These are phyloP conservation scores for Dissophora globulifera DNA, from an alignment of 192 early-diverging fungal genomes.

Conservation along the genomic window DNA sequence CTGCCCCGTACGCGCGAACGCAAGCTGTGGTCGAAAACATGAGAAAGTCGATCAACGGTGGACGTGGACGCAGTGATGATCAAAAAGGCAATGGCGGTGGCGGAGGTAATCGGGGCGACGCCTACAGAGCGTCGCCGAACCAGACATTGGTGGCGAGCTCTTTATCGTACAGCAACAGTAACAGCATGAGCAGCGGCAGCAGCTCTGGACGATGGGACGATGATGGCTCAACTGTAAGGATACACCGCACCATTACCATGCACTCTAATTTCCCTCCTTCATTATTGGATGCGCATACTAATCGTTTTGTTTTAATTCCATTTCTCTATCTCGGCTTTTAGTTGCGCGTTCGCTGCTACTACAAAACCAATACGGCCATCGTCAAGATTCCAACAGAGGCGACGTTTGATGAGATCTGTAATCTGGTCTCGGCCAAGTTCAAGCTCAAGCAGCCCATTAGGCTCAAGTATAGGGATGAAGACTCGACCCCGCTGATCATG, in stretches of 20 bases:
- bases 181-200: no score
- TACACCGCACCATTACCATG: no score
- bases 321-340: no score
- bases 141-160: no score
- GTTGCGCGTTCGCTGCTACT: slow-evolving; percentile 74
- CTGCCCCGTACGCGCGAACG: no score
- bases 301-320: not conserved
- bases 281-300: not conserved
- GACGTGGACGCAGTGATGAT: slow-evolving; percentile 23
- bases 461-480: slow-evolving; percentile 90
- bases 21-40: slow-evolving; percentile 8
- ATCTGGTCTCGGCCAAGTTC: slow-evolving; percentile 72
- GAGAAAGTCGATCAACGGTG: slow-evolving; percentile 19
- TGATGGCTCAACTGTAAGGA: no score
- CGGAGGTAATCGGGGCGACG: no score
- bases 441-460: slow-evolving; percentile 55
- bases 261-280: slow-evolving; percentile 1
- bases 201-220: no score
- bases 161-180: no score
- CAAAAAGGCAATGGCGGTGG: no score
- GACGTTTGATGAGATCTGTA: slow-evolving; percentile 61
- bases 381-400: slow-evolving; percentile 64
- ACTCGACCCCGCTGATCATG: slow-evolving; percentile 84
- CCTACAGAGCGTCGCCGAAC: no score
- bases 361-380: slow-evolving; percentile 70